Evolutionary conservation across 495 filamentous ascomycete genomes (phyloP), one percentile per base, ranked within the genome.

Genomic region (Penicillium argentinense): DNA sequence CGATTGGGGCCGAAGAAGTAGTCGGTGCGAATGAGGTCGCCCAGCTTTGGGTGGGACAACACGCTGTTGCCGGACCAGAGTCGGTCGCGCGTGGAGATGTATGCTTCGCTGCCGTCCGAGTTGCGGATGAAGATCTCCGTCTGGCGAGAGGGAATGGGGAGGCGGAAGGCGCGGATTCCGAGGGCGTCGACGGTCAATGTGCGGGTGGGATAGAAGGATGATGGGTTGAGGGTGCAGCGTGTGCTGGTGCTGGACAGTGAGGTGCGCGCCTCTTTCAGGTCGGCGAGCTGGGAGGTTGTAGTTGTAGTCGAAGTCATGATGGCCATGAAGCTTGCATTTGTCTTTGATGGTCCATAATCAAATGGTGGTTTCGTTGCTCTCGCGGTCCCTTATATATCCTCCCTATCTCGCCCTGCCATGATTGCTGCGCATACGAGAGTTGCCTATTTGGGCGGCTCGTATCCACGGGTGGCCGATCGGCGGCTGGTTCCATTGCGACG

Each of bases 1-100:
- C 65, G 61, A 19, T 63, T 63, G 9, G 76, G 77, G 1, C 75
- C 76, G 53, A 74, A 78, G 45, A 68, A 69, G 58, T 80, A 81
- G 2, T 65, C 73, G 1, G 76, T 79, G 3, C 51, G 64, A 39
- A 66, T 63, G 2, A 76, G 34, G 34, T 24, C 39, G 5, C 56
- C 65, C 25, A 37, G 38, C 14, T 52, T 54, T 5, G 56, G 55
- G 46, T 51, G 51, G 6, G 54, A 53, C 16, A 68, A 52, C 23
- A 60, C 56, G 24, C 55, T 68, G 44, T 62, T 69, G 2, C 79
- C 78, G 1, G 74, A 77, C 50, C 57, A 54, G 32, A 56, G 63
- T 2, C 49, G 45, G 9, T 66, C 66, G 13, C 78, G 74, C 9
- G 67, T 57, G 18, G 72, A 78, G 16, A 66, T 42, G 56, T 74